Base-by-base conservation (phyloP, 148 eudicot species). In the Vaccinium macrocarpon region DNA sequence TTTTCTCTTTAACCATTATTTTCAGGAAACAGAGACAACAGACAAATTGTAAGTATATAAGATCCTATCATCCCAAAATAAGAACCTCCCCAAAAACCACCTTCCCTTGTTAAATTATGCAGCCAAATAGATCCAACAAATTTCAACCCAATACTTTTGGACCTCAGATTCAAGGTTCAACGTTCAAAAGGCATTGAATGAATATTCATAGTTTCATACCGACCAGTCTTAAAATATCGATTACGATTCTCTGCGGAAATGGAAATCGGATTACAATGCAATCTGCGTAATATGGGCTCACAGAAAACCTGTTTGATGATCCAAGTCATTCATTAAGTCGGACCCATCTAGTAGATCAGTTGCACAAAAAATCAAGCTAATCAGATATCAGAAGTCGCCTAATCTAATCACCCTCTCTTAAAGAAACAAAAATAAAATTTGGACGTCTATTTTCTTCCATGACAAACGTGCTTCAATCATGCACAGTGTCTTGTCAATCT, bases 81-180 rank as follows among this genome's bases (percentile, higher is more conserved):
- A 6, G 8, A 12, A 80, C 52, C 73, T 80, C 25, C 82, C 71
- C 82, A 13, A n/a, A 61, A 15, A 6, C 82, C 53, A 80, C 73
- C 82, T 42, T n/a, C 82, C 82, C 82, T 11, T 10, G 73, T 21
- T 59, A 42, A 10, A 27, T 38, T 61, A 61, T 35, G 38, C 38
- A 12, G 1, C 50, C 53, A 18, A 21, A 46, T 13, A 62, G 73
- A 59, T 59, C 82, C 73, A n/a, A 42, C 66, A 61, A 61, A 78
- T 9, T 52, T 50, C 82, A 62, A 42, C 82, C 8, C 70, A 32
- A 35, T 80, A 59, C 53, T 10, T 9, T 42, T 42, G 55, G 51
- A 48, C 50, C 5, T 46, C 27, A 5, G 51, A 35, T 74, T 74
- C 50, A 74, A 19, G 27, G 15, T 59, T 42, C 70, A 23, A 38